These are phyloP conservation scores for Ormosia emarginata DNA, from an alignment of 306 rosid genomes.

Conservation along the genomic window DNA sequence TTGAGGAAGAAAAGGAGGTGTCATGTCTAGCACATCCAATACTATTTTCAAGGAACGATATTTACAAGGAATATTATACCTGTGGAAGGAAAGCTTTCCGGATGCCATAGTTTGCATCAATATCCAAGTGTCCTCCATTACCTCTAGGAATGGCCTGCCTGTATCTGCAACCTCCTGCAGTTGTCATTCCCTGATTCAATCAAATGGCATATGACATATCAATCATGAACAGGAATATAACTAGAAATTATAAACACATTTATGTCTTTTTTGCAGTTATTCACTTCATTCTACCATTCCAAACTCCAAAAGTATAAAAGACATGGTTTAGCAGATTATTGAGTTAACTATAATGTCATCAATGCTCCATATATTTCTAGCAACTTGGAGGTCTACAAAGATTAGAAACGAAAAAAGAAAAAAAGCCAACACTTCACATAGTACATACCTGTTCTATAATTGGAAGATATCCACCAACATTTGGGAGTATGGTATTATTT, in stretches of 20 bases:
- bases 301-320: neutral
- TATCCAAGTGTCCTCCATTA: constrained; percentile 60
- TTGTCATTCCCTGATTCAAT: constrained; percentile 65
- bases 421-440: neutral
- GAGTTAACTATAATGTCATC: neutral
- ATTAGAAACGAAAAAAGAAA: neutral
- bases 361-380: neutral
- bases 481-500: constrained; percentile 66
- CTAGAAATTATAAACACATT: neutral
- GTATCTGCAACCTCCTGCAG: constrained; percentile 82
- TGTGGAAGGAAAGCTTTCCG: constrained; percentile 91
- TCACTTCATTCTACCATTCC: neutral
- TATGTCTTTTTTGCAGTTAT: neutral
- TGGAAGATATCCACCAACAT: constrained; percentile 95
- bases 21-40: neutral
- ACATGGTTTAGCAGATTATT: neutral
- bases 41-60: neutral
- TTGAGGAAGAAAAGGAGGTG: neutral
- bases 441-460: constrained; percentile 75
- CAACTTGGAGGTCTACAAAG: neutral
- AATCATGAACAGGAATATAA: neutral
- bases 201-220: neutral
- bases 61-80: constrained; percentile 37
- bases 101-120: constrained; percentile 69
- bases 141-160: constrained; percentile 84